These are phyloP conservation scores for Prosopis cineraria DNA, from an alignment of 306 rosid genomes.

Conservation along the genomic window DNA sequence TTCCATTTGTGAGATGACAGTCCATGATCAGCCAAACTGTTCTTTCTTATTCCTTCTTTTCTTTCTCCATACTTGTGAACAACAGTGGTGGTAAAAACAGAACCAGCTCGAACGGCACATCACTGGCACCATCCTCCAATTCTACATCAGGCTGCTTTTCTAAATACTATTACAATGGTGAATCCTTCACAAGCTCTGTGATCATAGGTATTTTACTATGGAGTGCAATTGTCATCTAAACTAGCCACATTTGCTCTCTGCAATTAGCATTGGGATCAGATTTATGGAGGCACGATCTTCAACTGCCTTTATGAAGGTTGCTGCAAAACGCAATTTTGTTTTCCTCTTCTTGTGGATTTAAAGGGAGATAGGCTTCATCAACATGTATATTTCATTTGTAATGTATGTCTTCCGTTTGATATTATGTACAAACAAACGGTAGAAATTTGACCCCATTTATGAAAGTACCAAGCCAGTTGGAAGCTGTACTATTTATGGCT, in stretches of 20 bases:
- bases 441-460: conserved; percentile 36
- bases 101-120: conserved; percentile 54
- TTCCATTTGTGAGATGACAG: neutral
- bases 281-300: conserved; percentile 6
- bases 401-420: conserved; percentile 42
- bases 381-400: conserved; percentile 47
- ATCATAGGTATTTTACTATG: conserved; percentile 51
- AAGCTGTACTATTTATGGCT: neutral
- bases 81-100: conserved; percentile 65
- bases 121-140: conserved; percentile 79
- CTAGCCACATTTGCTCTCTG: conserved; percentile 17
- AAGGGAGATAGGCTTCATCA: conserved; percentile 48
- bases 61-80: neutral
- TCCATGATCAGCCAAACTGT: neutral
- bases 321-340: conserved; percentile 78
- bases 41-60: neutral
- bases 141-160: conserved; percentile 64
- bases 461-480: conserved; percentile 29
- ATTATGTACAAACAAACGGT: conserved; percentile 49
- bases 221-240: conserved; percentile 55
- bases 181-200: conserved; percentile 51
- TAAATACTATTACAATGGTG: conserved; percentile 35
- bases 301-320: conserved; percentile 40
- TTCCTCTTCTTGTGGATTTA: conserved; percentile 48
- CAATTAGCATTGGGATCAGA: conserved; percentile 23